Evolutionary conservation across 2,329 filamentous ascomycete species (phyloP), one percentile per base, ranked within the genome.

Genomic region (Berkeleyomyces rouxiae): DNA sequence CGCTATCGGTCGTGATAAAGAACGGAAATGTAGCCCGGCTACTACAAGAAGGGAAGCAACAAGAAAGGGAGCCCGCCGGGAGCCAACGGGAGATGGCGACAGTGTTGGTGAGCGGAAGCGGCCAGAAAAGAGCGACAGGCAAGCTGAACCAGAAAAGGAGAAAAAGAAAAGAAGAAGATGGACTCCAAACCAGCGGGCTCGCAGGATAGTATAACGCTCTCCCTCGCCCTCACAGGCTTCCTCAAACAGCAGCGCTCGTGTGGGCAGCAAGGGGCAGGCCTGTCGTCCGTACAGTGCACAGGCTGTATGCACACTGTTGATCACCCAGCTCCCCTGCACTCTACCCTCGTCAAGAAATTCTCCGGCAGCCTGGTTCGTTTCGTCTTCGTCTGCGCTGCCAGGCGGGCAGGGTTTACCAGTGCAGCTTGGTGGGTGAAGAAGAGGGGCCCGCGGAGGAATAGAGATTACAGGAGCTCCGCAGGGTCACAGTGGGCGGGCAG

Each of bases 21-120:
- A 59, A 37, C 4, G 10, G 46, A 23, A 63, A 61, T 39, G 62
- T 63, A 63, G 62, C 55, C 61, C 62, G 42, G 62, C 62, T 63
- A 63, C 62, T 57, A 59, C 58, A 59, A 58, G 39, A 61, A 23
- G 23, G 31, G 37, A 53, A 53, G 49, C 23, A 53, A 53, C 49
- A 59, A 47, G 39, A 44, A 37, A 42, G 16, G 7, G 59, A 59
- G 57, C 63, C 60, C 59, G 58, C 59, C 63, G 60, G 53, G 60
- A 64, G 63, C 63, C 43, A 55, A 33, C 49, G 37, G 37, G 51
- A 53, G 55, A 62, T 11, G 53, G 51, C 60, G n/a, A 53, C 57
- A 51, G 33, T 31, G 16, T 51, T 31, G 58, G 39, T 36, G 36
- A 13, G 16, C 5, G 40, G n/a, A 33, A 46, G 31, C 40, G 58